Evolutionary conservation across 352 stramenopile species (phyloP).

Genomic region (Phytophthora cryptogea): DNA sequence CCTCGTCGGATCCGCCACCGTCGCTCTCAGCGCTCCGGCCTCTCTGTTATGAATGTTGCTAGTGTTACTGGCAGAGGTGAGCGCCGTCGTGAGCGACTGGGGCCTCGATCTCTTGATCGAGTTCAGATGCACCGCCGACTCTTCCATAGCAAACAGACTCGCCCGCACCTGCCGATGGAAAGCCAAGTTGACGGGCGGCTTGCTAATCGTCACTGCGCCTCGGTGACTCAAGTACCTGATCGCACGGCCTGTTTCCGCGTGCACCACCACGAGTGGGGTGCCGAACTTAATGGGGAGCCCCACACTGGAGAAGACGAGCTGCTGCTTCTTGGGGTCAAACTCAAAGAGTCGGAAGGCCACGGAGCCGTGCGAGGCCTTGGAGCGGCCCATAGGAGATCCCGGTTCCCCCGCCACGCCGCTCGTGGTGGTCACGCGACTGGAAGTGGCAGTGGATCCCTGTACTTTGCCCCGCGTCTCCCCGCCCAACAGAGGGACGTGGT

Average conservation of each 20-base stretch:
- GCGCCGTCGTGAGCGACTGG: constrained; percentile 26
- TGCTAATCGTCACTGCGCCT: constrained; percentile 68
- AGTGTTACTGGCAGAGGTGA: constrained; percentile 14
- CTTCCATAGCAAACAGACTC: constrained; percentile 54
- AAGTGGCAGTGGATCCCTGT: constrained; percentile 7
- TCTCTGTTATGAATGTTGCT: constrained; percentile 17
- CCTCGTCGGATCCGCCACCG: constrained; percentile 21
- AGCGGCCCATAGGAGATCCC: constrained; percentile 11
- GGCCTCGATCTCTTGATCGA: constrained; percentile 26
- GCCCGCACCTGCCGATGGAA: constrained; percentile 62
- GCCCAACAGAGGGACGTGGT: constrained; percentile 27
- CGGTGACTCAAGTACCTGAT: constrained; percentile 63
- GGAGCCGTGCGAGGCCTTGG: constrained; percentile 33
- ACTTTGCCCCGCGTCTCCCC: constrained; percentile 7
- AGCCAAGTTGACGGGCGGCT: constrained; percentile 67
- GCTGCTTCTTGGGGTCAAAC: constrained; percentile 55
- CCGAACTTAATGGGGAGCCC: constrained; percentile 66
- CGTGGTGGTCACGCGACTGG: constrained; percentile 18
- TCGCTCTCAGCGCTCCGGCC: constrained; percentile 15
- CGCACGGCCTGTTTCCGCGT: constrained; percentile 64
- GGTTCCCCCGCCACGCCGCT: constrained; percentile 33
- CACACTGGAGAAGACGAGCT: constrained; percentile 54
- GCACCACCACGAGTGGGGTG: constrained; percentile 57
- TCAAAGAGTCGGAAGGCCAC: constrained; percentile 77
- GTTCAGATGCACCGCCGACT: constrained; percentile 37